Evolutionary conservation across 176 grass and related monocot species (phyloP), one percentile per base, ranked within the genome.

Genomic region (Oryza coarctata): DNA sequence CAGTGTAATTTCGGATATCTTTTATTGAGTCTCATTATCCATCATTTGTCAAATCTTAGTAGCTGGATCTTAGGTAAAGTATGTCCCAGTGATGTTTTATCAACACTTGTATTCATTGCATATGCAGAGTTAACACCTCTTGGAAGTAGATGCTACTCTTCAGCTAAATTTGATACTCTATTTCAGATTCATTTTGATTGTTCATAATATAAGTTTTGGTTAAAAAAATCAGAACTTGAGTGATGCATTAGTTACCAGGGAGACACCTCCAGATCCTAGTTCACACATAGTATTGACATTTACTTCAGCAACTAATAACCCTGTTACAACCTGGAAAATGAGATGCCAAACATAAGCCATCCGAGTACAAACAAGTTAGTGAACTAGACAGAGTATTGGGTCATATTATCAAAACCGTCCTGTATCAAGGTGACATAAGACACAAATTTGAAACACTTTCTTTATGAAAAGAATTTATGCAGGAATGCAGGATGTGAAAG

Each of bases 281-380:
- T 98, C 95, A 82, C 95, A 98, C 95, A 98, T 94, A 44, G 95
- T 98, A 71, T 98, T 98, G 67, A 89, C 88, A 79, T 98, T 94
- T 91, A 98, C 95, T 93, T 94, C 95, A 84, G 95, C 95, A 80
- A 98, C 71, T 80, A 94, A 75, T 50, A 98, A 77, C 36, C 95
- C 95, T 65, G 95, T 94, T 65, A 89, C 92, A 73, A 98, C 92
- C 95, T 94, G 90, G 67, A 90, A 90, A 78, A 89, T 79, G 72
- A 66, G 82, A 76, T 78, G 71, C 39, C 55, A 73, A 35, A 60
- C 57, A 81, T 65, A 29, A 49, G 15, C 26, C n/a, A 71, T 52
- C 12, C 33, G 70, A 39, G 45, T 88, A 63, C 20, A 85, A 83
- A 71, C 26, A 43, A 7, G 31, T 40, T 20, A 70, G 22, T 4